Conservation (phyloP, 2,329 filamentous ascomycete species). For the Calonectria hongkongensis region DNA sequence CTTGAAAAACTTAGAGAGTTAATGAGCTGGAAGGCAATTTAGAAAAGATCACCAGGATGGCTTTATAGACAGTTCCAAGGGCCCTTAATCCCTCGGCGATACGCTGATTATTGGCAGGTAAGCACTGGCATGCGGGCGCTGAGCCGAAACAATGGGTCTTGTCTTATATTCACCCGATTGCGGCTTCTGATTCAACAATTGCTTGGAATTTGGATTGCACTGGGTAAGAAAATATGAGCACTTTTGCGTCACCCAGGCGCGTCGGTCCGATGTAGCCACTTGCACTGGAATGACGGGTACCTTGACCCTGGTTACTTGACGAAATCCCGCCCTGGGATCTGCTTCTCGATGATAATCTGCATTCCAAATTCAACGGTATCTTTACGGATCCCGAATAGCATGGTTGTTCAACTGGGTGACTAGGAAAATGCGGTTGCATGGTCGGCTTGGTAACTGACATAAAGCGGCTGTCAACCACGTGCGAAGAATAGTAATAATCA, state of each 20-base stretch:
- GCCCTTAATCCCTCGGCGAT: not conserved
- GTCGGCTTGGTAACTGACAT: slow-evolving; percentile 6
- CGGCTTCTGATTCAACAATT: not conserved
- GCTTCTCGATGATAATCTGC: not conserved
- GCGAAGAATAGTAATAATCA: not conserved
- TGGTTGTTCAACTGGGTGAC: no score
- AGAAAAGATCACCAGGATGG: not conserved
- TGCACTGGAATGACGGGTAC: not conserved
- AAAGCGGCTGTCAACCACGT: not conserved
- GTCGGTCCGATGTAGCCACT: slow-evolving; percentile 10
- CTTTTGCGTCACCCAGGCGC: not conserved
- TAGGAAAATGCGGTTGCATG: not conserved
- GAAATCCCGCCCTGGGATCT: not conserved
- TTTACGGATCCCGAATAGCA: not conserved
- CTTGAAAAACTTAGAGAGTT: not conserved
- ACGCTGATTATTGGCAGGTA: no score
- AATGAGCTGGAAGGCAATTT: no score
- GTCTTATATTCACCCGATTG: not conserved
- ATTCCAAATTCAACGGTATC: not conserved
- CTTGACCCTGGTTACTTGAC: not conserved
- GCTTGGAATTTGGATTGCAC: not conserved
- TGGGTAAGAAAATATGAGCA: not conserved
- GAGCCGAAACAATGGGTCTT: not conserved
- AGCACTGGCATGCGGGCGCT: not conserved
- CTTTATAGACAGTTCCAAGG: not conserved